Evolutionary conservation across 192 early-diverging fungal species (phyloP).

Genomic region (Podila epicladia): DNA sequence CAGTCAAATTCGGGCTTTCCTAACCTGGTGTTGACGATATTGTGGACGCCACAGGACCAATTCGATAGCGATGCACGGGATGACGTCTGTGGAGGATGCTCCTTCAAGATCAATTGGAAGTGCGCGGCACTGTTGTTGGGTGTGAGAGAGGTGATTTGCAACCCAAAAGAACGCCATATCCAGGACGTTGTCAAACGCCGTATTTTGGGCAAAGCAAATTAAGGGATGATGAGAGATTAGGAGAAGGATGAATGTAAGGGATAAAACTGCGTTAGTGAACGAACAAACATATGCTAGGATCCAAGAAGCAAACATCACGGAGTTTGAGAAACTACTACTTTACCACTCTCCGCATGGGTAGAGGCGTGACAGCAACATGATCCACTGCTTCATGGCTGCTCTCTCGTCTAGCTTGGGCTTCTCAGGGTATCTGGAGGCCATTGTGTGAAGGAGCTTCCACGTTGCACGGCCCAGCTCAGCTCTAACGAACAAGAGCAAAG

Average conservation of each 20-base stretch:
- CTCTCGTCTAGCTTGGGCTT: slow-evolving; percentile 82
- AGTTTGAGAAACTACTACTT: neutral
- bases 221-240: neutral
- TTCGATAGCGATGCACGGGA: slow-evolving; percentile 77
- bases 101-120: slow-evolving; percentile 79
- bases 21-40: slow-evolving; percentile 89
- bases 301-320: neutral
- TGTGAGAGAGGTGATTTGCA: neutral
- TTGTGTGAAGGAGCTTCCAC: slow-evolving; percentile 94
- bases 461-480: slow-evolving; percentile 89
- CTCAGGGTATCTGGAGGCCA: slow-evolving; percentile 87
- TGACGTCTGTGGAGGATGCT: slow-evolving; percentile 83
- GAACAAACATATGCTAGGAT: neutral
- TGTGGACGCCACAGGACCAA: slow-evolving; percentile 92
- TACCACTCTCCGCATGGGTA: slow-evolving; percentile 98
- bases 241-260: neutral
- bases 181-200: neutral
- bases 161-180: neutral
- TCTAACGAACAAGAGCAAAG: slow-evolving; percentile 46
- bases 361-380: slow-evolving; percentile 83
- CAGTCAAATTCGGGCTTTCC: slow-evolving; percentile 89
- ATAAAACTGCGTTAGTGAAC: neutral
- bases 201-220: neutral
- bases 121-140: slow-evolving; percentile 76
- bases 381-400: slow-evolving; percentile 78